Conservation (phyloP, 2,329 filamentous ascomycete species). For the Colletotrichum melonis region DNA sequence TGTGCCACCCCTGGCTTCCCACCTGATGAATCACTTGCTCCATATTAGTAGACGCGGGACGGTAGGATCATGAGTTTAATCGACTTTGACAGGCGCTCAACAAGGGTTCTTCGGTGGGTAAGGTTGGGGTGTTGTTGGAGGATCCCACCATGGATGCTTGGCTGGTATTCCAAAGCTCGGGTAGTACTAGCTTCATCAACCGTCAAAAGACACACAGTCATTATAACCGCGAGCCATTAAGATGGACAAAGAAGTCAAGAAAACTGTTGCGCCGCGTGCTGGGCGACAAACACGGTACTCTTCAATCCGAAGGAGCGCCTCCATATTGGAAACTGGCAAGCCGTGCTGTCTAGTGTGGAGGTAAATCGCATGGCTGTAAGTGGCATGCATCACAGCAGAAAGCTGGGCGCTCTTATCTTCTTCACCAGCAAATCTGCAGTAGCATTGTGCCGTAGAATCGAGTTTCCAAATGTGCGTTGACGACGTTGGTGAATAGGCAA, state of each 20-base stretch:
- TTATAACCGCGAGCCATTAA: not conserved
- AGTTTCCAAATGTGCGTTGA: not conserved
- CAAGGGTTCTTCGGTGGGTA: not conserved
- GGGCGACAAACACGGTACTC: not conserved
- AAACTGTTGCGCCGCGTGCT: slow-evolving; percentile 10
- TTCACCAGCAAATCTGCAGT: too few relatives aligned
- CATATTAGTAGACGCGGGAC: not conserved
- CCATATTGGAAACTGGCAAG: not conserved
- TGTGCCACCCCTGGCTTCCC: slow-evolving; percentile 1
- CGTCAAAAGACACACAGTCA: not conserved
- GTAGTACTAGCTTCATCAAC: slow-evolving; percentile 2
- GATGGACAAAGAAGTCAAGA: slow-evolving; percentile 15
- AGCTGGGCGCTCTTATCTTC: too few relatives aligned
- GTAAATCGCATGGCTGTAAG: not conserved
- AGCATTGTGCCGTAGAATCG: not conserved
- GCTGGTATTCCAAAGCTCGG: not conserved
- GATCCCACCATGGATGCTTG: not conserved
- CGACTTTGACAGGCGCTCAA: not conserved
- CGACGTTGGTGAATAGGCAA: not conserved
- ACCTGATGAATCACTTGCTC: not conserved
- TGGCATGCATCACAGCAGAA: not conserved
- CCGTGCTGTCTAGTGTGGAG: not conserved
- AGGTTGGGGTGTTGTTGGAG: not conserved
- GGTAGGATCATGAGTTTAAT: slow-evolving; percentile 10
- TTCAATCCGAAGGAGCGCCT: not conserved